Base-by-base conservation (phyloP, 2,329 filamentous ascomycete genomes). In the Botrytis medusae region DNA sequence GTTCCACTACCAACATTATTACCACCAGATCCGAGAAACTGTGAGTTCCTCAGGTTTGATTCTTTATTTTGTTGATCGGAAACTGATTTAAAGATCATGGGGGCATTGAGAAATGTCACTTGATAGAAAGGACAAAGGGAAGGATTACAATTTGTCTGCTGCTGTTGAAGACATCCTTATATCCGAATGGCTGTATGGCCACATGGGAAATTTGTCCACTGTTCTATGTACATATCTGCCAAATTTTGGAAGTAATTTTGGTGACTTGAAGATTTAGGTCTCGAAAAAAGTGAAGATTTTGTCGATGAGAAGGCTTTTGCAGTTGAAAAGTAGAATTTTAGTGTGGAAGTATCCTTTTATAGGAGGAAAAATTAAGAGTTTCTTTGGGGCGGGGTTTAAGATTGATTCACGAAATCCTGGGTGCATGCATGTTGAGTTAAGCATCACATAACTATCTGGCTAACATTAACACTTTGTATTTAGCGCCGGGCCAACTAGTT, bases 141-240 rank as follows among this genome's bases (percentile, higher is more conserved):
- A 61, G 59, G 59, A 40, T 61, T 9, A 20, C 59, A 61, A 25
- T 37, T 25, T 25, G 59, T 40, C 34, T 61, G 59, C 20, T 61
- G 59, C 32, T 61, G 59, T 12, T 61, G 32, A 25, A 61, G 59
- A n/a, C 59, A 61, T 61, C 59, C 59, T 37, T 61, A 32, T 37
- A 61, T 61, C 1, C 59, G 10, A 34, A 61, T 61, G 18, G 59
- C 20, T 61, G 10, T 61, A 40, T 40, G 9, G 2, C 20, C 59
- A 25, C 59, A 61, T 61, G 59, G 59, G 20, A 61, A 61, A 0
- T 10, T 37, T 37, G 59, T 61, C 59, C 59, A 40, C 20, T 61
- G 59, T 25, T 61, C 32, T 61, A 61, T 61, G 10, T 32, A 61
- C 59, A 61, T 61, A 2, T 10, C 9, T n/a, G 57, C 20, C 0